Base-by-base conservation (phyloP, 108 stramenopile species). In the Craspedostauros australis region DNA sequence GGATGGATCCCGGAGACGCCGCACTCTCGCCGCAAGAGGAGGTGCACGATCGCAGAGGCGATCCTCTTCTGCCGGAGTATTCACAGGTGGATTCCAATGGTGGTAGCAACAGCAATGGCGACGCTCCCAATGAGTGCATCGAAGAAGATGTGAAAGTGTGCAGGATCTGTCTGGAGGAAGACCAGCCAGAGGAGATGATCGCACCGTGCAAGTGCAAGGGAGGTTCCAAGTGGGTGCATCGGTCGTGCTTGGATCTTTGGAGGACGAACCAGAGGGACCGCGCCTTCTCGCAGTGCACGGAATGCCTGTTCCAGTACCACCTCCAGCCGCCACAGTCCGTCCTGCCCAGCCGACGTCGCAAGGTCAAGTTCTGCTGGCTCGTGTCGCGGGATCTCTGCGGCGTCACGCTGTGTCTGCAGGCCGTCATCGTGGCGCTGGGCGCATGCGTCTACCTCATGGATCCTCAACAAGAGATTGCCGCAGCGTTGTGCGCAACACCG, bases 151-250 rank as follows among this genome's bases (percentile, higher is more conserved):
- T 6, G 4, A 51, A 34, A 51, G 8, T 5, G 22, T 75, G 73
- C 52, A 57, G 73, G 2, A 65, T 66, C 32, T 75, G 73, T 46
- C 39, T 70, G 9, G 64, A 65, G 43, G 56, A 57, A 38, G 56
- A 65, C 31, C 39, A 46, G 21, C 37, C 43, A 12, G 51, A 54
- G 31, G 64, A 58, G 16, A 41, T 75, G 40, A 66, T 72, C 37
- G 50, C 64, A 1, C 71, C 71, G n/a, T 75, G 73, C 47, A 30
- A 31, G 9, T 75, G 73, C 64, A 57, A 44, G 39, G 73, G 73
- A 24, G 27, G 46, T 26, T 37, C 37, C 28, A 46, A 52, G 22
- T 75, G 59, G 50, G 73, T 75, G 11, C 73, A 75, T 39, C 46
- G 68, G 27, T 33, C 40, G 4, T 75, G 73, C 28, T 50, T 75